Evolutionary conservation across 1,284 basidiomycete species (phyloP).

Genomic region (Boletus smithii): DNA sequence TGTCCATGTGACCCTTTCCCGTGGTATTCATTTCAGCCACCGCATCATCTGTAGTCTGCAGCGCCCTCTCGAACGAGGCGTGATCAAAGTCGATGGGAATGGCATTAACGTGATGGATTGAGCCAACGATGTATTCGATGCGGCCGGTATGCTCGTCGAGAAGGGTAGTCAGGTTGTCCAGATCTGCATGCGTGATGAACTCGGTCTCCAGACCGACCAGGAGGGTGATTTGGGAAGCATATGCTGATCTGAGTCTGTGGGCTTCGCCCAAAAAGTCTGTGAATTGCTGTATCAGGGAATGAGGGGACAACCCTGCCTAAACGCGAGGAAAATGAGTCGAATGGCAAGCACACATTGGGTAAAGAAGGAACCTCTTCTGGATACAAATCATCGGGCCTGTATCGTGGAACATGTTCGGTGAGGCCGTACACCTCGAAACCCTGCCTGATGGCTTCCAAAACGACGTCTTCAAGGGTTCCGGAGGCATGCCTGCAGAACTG

Average conservation of each 20-base stretch:
- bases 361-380: conserved; percentile 81
- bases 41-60: conserved; percentile 37
- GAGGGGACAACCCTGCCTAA: conserved; percentile 49
- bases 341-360: conserved; percentile 3
- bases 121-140: conserved; percentile 92
- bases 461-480: conserved; percentile 75
- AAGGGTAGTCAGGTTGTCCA: conserved; percentile 54
- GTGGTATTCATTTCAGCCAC: conserved; percentile 28
- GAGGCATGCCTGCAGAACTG: conserved; percentile 93
- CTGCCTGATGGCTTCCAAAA: conserved; percentile 72
- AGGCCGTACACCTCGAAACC: conserved; percentile 85
- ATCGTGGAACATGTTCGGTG: conserved; percentile 93
- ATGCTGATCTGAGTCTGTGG: conserved; percentile 60
- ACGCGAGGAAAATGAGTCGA: conserved; percentile 18
- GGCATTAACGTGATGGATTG: conserved; percentile 85
- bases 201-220: conserved; percentile 95
- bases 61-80: conserved; percentile 60
- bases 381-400: conserved; percentile 78
- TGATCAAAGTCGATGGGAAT: conserved; percentile 94
- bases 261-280: conserved; percentile 73
- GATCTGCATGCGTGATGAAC: conserved; percentile 70
- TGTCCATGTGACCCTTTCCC: conserved; percentile 32
- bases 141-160: conserved; percentile 42
- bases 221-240: conserved; percentile 66
- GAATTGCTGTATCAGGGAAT: conserved; percentile 58